phyloP scores from a whole-genome alignment of 495 filamentous ascomycete genomes.

The Neurospora hispaniola region DNA sequence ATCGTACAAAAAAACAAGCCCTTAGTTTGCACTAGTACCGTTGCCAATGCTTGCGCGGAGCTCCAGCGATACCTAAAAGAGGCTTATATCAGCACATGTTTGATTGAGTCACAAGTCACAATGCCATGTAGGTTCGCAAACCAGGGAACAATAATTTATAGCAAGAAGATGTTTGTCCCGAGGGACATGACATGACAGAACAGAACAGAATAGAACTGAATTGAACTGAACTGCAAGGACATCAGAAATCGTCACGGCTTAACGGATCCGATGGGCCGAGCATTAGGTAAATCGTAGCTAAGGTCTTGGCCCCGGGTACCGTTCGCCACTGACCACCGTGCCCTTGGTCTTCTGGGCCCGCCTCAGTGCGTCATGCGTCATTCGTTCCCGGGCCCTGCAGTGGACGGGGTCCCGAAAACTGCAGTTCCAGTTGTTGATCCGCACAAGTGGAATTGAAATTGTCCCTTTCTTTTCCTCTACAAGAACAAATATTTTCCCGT shows the following conservation, averaged over 20 bases:
- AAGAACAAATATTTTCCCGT: neutral
- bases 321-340: neutral
- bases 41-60: too few relatives aligned
- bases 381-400: neutral
- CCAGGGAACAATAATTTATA: neutral
- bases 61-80: neutral
- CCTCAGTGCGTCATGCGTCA: neutral
- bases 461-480: neutral
- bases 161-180: neutral
- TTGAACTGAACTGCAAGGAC: neutral
- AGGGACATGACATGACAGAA: neutral
- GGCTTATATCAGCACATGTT: neutral
- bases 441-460: neutral
- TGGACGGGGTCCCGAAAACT: neutral
- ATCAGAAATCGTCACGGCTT: neutral
- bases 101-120: neutral
- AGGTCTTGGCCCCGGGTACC: neutral
- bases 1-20: neutral
- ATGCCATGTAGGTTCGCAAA: neutral
- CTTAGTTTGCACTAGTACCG: neutral
- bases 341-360: neutral
- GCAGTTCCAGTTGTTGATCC: neutral
- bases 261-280: neutral
- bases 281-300: neutral
- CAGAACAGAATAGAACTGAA: neutral